A percentile compares a stretch with the other conserved stretches of the same genome.
Evolutionary conservation across 164 flowering plant genomes (phyloP).

Genomic region (Aristolochia fimbriata): DNA sequence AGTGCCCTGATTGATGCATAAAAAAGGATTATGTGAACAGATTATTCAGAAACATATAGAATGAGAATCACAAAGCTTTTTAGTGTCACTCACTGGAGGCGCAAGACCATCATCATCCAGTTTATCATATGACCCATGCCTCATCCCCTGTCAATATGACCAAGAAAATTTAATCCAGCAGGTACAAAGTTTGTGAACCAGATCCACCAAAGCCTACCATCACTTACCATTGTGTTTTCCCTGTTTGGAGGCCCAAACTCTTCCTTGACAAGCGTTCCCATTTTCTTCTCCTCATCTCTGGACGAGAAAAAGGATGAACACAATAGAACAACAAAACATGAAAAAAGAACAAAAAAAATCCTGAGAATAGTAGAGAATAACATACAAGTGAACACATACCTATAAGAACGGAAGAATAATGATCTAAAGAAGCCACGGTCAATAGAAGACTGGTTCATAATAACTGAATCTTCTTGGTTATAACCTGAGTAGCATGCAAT

Average conservation of each 20-base stretch:
- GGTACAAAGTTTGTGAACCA: no score
- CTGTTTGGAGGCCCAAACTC: slow-evolving; percentile 96
- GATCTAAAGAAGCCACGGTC: slow-evolving; percentile 97
- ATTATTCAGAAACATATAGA: no score
- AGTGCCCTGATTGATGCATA: slow-evolving; percentile 47
- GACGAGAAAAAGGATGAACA: neutral
- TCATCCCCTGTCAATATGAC: slow-evolving; percentile 62
- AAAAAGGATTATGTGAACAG: no score
- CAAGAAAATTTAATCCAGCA: neutral
- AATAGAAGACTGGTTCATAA: slow-evolving; percentile 98
- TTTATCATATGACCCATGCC: slow-evolving; percentile 96
- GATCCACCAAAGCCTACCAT: neutral
- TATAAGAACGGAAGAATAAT: slow-evolving; percentile 86
- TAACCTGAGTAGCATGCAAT: slow-evolving; percentile 96
- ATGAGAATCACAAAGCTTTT: neutral
- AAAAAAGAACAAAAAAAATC: no score
- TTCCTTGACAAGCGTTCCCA: slow-evolving; percentile 95
- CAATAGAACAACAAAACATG: no score
- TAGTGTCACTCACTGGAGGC: slow-evolving; percentile 59
- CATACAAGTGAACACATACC: slow-evolving; percentile 20
- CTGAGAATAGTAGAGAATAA: neutral
- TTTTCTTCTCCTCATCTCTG: slow-evolving; percentile 80
- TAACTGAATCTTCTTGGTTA: slow-evolving; percentile 97
- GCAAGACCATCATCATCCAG: slow-evolving; percentile 99
- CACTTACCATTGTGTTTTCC: slow-evolving; percentile 74